A percentile compares a stretch with the other conserved stretches of the same genome.
Conservation (phyloP, 78 protist genomes). For the Carpediemonas membranifera region DNA sequence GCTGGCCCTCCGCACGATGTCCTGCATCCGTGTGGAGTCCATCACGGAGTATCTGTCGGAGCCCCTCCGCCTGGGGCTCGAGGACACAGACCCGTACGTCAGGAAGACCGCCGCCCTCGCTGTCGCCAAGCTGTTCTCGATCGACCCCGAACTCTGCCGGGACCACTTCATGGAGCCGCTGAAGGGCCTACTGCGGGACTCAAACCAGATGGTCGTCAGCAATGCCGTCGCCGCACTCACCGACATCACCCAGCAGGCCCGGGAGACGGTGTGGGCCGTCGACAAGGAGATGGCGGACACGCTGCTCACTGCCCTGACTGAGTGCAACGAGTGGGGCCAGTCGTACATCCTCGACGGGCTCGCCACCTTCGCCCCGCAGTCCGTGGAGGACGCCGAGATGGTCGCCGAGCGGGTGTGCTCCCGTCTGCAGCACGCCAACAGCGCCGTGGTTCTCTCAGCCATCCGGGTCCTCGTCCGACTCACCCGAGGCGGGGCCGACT, state of each 20-base stretch:
- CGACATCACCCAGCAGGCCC: neutral
- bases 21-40: slow-evolving; percentile 86
- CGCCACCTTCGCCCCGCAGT: slow-evolving; percentile 45
- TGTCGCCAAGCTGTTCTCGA: slow-evolving; percentile 89
- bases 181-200: neutral
- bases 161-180: slow-evolving; percentile 68
- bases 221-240: slow-evolving; percentile 2
- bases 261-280: no score
- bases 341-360: slow-evolving; percentile 85
- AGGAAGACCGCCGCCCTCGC: slow-evolving; percentile 94
- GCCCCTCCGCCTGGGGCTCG: slow-evolving; percentile 69
- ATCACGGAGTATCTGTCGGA: slow-evolving; percentile 80
- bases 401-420: slow-evolving; percentile 87
- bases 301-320: slow-evolving; percentile 70
- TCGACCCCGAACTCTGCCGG: slow-evolving; percentile 68
- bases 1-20: slow-evolving; percentile 96
- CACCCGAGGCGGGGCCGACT: neutral
- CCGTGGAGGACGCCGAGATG: slow-evolving; percentile 63
- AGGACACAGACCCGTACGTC: slow-evolving; percentile 64
- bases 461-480: slow-evolving; percentile 47
- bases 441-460: slow-evolving; percentile 88
- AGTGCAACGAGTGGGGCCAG: slow-evolving; percentile 85
- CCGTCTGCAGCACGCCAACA: slow-evolving; percentile 87
- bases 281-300: slow-evolving; percentile 49
- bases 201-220: slow-evolving; percentile 4